Percentiles rank a stretch among this genome's conserved stretches.
These are phyloP conservation scores for Gossypium gossypioides DNA, from an alignment of 441 rosid genomes.

Conservation along the genomic window DNA sequence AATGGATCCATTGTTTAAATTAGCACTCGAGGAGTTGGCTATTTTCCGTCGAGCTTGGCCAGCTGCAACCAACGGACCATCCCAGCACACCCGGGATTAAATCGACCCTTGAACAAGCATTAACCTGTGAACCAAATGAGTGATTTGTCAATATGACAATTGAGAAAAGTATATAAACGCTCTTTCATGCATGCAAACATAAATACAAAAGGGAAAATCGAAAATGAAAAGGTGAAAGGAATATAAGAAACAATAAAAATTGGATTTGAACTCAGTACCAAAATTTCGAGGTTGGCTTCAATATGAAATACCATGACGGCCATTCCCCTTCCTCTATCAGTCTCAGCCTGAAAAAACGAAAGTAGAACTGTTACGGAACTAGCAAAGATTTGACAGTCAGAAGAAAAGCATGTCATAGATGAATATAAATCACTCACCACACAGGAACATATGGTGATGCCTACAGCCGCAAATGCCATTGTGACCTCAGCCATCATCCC, in stretches of 20 bases:
- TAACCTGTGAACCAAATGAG: slow-evolving; percentile 38
- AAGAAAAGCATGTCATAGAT: background rate
- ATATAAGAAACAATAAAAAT: background rate
- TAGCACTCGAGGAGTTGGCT: slow-evolving; percentile 54
- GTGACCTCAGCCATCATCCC: slow-evolving; percentile 90
- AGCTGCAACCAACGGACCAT: slow-evolving; percentile 92
- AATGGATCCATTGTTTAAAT: slow-evolving; percentile 5
- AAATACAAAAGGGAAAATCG: background rate
- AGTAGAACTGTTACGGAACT: slow-evolving; percentile 6
- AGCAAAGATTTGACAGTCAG: background rate
- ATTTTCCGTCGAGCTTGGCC: slow-evolving; percentile 51
- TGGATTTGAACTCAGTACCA: slow-evolving; percentile 39
- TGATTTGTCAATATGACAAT: background rate
- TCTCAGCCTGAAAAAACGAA: slow-evolving; percentile 51
- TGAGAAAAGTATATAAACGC: background rate
- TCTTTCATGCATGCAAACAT: background rate
- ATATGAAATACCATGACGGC: slow-evolving; percentile 84
- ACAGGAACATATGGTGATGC: slow-evolving; percentile 69
- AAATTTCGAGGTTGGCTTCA: slow-evolving; percentile 57
- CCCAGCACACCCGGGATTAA: slow-evolving; percentile 72
- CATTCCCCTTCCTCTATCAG: slow-evolving; percentile 82
- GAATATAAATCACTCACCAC: slow-evolving; percentile 52
- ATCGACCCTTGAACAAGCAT: slow-evolving; percentile 69
- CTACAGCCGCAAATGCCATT: slow-evolving; percentile 58
- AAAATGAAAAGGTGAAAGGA: background rate